Base-by-base conservation (phyloP, 2,329 filamentous ascomycete genomes). In the Fusarium sp. region DNA sequence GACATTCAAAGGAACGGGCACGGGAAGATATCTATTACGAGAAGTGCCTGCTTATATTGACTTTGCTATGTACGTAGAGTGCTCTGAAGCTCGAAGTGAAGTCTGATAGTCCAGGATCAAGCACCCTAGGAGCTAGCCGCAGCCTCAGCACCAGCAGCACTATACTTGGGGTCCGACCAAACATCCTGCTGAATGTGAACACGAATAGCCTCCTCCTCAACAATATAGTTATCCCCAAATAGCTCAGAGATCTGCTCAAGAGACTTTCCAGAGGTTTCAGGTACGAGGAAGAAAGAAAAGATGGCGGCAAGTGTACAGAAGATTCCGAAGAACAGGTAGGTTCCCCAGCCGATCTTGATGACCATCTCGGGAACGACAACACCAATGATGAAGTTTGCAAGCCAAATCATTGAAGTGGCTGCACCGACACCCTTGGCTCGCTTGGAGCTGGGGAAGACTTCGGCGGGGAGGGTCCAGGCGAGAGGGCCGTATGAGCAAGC, bases 301-400 rank as follows among this genome's bases (percentile, higher is more conserved):
- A 86, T 64, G 4, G 84, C 80, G 1, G 85, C 84, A 1, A 88
- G 76, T 0, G 85, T 73, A 67, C 87, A 89, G 72, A 89, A 89
- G 8, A 84, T 77, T 0, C 86, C 87, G 60, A 89, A 90, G 80
- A 90, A 89, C 10, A 88, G 80, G 66, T 89, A 89, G 0, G 84
- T 84, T 2, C 85, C 84, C 69, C 80, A 86, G 2, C 81, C 82
- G 1, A 86, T 88, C 45, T 86, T 85, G 62, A 88, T 80, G 7
- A 90, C 82, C 50, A 91, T 83, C 2, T 87, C 86, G 0, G 88
- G 89, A 0, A 87, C 89, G 18, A 88, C 85, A 22, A 89, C 83
- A 9, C 88, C 88, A 56, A 79, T 73, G 34, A 79, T 86, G 64
- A 81, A 82, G 67, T 80, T 81, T 6, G 74, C 76, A 7, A 85